phyloP scores from a whole-genome alignment of 2,329 filamentous ascomycete genomes.

The Calonectria crousiana region DNA sequence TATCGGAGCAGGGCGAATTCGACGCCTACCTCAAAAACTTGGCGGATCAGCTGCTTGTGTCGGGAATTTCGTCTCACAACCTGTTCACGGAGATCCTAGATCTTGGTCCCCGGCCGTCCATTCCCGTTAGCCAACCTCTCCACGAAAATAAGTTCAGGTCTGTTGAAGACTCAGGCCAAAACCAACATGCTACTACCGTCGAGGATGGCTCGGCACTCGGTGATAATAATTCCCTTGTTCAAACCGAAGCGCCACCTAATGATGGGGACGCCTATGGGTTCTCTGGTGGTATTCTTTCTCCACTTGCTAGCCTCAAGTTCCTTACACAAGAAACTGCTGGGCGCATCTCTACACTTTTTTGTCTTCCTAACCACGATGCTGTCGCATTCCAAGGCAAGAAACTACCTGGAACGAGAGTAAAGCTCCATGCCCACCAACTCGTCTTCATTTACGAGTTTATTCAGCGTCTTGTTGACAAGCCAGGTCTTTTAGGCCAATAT shows the following conservation, averaged over 20 bases:
- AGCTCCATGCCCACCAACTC: neutral
- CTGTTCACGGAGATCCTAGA: neutral
- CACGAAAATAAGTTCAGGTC: neutral
- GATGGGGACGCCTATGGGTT: neutral
- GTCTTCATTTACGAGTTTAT: slow-evolving; percentile 1
- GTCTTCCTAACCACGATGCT: neutral
- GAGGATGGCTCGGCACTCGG: neutral
- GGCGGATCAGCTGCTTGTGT: neutral
- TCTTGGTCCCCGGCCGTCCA: neutral
- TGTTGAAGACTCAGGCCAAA: neutral
- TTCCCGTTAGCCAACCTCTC: neutral
- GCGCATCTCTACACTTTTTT: neutral
- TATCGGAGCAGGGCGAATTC: neutral
- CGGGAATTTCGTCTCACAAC: neutral
- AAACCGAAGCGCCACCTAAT: neutral
- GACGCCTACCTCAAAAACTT: neutral
- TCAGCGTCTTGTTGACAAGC: neutral
- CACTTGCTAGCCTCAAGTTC: neutral
- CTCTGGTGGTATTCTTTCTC: neutral
- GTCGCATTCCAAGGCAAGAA: neutral
- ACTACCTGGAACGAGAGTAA: neutral
- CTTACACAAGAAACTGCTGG: neutral
- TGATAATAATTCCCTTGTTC: neutral
- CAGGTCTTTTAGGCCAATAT: neutral
- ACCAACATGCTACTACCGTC: no score